Base-by-base conservation (phyloP, 805 yeast genomes). In the Limtongozyma cylindracea region DNA sequence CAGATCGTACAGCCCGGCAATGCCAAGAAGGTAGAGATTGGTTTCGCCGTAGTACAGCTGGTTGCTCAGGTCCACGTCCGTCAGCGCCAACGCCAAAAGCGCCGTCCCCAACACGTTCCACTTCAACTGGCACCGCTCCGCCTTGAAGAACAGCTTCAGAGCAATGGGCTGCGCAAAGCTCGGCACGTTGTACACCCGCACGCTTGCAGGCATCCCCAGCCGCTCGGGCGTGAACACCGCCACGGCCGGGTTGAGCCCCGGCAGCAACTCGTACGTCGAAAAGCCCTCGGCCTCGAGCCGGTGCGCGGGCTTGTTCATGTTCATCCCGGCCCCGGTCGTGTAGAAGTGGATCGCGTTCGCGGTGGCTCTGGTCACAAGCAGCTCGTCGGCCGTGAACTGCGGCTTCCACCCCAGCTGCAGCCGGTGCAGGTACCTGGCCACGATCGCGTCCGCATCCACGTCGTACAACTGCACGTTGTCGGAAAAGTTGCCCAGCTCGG, bases 71-170 rank as follows among this genome's bases (percentile, higher is more conserved):
- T 88, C 98, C 33, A 84, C 92, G 47, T 88, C 98, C 13, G 95
- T 88, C 20, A 88, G 73, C 4, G 95, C 91, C 34, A 82, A 59
- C 21, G 93, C 94, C 38, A 91, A 53, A 28, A 84, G 55, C 5
- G 95, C 91, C 27, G 95, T 88, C 27, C 99, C 99, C 30, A 80
- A 57, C 17, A 66, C 60, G 45, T 91, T 88, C 99, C 99, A 88
- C 41, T 64, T 71, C 50, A 88, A 61, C 34, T 63, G 70, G 45
- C 94, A 88, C 31, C 74, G 63, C 41, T 88, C 98, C 22, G 95
- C 96, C 49, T 84, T 82, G 61, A 88, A 88, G 36, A 88, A 77
- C 26, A 77, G 65, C 45, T 84, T 88, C 28, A 69, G 64, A 23
- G 88, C 71, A 22, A 78, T 67, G 16, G 93, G 84, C 33, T 67